These are phyloP conservation scores for Raphanus sativus DNA, from an alignment of 345 rosid species.

Conservation along the genomic window DNA sequence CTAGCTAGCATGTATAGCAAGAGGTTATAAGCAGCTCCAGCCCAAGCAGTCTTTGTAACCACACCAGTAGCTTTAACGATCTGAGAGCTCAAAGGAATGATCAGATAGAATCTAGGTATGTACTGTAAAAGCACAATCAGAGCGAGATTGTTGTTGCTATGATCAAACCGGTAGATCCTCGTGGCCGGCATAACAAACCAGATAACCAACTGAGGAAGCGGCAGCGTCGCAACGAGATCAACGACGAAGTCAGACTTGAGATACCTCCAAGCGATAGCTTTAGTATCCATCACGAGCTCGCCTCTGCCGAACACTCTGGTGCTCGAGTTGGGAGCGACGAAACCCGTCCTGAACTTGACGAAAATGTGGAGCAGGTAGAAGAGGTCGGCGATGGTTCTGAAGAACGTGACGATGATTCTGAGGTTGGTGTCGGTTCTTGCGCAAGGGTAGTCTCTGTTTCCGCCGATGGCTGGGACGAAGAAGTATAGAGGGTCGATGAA, in stretches of 20 bases:
- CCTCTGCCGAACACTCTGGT: conserved; percentile 93
- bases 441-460: conserved; percentile 42
- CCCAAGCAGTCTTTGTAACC: conserved; percentile 90
- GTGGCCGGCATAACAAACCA: conserved; percentile 31
- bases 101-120: conserved; percentile 75
- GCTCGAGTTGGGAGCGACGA: conserved; percentile 63
- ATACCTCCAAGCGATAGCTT: conserved; percentile 69
- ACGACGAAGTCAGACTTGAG: conserved; percentile 74
- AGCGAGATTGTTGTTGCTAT: conserved; percentile 68
- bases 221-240: conserved; percentile 75
- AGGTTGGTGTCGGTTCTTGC: conserved; percentile 61
- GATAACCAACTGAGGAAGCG: conserved; percentile 85
- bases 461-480: conserved; percentile 66
- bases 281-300: conserved; percentile 88
- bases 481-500: conserved; percentile 85
- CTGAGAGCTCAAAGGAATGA: conserved; percentile 78
- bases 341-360: conserved; percentile 87
- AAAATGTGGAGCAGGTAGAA: conserved; percentile 79
- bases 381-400: conserved; percentile 76
- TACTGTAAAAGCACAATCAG: conserved; percentile 73
- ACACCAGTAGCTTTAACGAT: conserved; percentile 83
- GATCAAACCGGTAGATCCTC: conserved; percentile 51
- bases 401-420: conserved; percentile 63
- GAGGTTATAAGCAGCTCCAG: conserved; percentile 93
- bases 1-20: conserved; percentile 78